Conservation (phyloP, 192 early-diverging fungal species). For the Coemansia sp. region DNA sequence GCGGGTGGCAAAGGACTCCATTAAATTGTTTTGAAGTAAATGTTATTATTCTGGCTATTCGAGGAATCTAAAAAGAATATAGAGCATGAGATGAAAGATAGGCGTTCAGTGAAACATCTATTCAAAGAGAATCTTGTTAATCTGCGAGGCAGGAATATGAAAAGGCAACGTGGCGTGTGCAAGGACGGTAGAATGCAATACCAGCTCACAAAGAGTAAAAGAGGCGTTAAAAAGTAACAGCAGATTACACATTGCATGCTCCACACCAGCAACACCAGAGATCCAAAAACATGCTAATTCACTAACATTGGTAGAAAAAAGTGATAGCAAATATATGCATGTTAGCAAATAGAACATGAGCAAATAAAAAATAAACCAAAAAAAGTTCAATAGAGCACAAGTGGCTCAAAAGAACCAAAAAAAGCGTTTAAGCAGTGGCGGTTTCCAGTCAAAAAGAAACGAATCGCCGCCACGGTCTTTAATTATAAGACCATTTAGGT, state of each 20-base stretch:
- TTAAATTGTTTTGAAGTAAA: not conserved
- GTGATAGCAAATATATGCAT: too few relatives aligned
- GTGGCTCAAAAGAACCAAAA: not conserved
- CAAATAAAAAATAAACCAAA: conserved; percentile 7
- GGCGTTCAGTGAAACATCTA: too few relatives aligned
- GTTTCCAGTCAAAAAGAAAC: conserved; percentile 1
- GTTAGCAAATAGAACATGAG: not conserved
- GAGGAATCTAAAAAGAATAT: too few relatives aligned
- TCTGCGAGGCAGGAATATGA: not conserved
- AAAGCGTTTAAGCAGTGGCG: not conserved
- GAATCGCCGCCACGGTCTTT: not conserved
- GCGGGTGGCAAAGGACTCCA: not conserved
- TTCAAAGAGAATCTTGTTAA: not conserved
- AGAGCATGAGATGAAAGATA: too few relatives aligned
- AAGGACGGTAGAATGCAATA: not conserved
- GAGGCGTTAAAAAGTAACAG: not conserved
- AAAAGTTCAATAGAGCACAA: not conserved
- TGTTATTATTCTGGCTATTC: too few relatives aligned
- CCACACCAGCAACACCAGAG: too few relatives aligned
- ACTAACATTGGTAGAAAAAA: too few relatives aligned
- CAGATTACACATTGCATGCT: not conserved
- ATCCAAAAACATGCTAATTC: too few relatives aligned
- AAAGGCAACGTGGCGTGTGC: not conserved
- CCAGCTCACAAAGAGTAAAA: not conserved
- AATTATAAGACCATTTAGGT: conserved; percentile 50